Evolutionary conservation across 495 filamentous ascomycete species (phyloP).

Genomic region (Podospora didyma): DNA sequence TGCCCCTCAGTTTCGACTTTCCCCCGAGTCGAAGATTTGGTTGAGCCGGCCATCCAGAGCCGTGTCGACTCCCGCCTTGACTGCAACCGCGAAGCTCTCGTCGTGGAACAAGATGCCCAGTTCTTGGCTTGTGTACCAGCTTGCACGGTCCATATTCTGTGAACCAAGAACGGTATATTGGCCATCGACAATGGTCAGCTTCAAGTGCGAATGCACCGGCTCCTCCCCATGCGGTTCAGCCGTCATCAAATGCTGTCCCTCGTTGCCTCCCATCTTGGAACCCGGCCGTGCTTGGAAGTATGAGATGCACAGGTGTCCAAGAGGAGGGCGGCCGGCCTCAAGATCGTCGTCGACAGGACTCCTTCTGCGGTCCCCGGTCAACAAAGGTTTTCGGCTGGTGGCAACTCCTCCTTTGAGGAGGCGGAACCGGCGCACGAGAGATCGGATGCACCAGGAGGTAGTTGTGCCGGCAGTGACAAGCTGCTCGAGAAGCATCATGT

Average conservation of each 20-base stretch:
- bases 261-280: not conserved
- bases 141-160: conserved; percentile 72
- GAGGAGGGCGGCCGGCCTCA: conserved; percentile 27
- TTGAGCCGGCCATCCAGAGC: conserved; percentile 42
- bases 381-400: not conserved
- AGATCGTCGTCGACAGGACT: conserved; percentile 2
- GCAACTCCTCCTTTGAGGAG: conserved; percentile 16
- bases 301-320: conserved; percentile 42
- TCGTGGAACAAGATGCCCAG: conserved; percentile 63
- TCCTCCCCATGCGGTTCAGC: conserved; percentile 29
- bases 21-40: conserved; percentile 29
- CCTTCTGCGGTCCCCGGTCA: not conserved
- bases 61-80: conserved; percentile 39
- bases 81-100: conserved; percentile 34
- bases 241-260: conserved; percentile 3
- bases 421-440: conserved; percentile 45
- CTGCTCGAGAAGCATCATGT: conserved; percentile 72
- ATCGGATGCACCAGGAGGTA: conserved; percentile 53
- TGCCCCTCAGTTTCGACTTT: conserved; percentile 1
- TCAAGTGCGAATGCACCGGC: conserved; percentile 67
- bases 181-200: conserved; percentile 60
- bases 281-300: conserved; percentile 39
- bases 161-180: conserved; percentile 61
- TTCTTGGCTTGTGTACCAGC: conserved; percentile 75
- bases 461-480: conserved; percentile 64